These are phyloP conservation scores for Globisporangium megalacanthum DNA, from an alignment of 352 stramenopile species.

Conservation along the genomic window DNA sequence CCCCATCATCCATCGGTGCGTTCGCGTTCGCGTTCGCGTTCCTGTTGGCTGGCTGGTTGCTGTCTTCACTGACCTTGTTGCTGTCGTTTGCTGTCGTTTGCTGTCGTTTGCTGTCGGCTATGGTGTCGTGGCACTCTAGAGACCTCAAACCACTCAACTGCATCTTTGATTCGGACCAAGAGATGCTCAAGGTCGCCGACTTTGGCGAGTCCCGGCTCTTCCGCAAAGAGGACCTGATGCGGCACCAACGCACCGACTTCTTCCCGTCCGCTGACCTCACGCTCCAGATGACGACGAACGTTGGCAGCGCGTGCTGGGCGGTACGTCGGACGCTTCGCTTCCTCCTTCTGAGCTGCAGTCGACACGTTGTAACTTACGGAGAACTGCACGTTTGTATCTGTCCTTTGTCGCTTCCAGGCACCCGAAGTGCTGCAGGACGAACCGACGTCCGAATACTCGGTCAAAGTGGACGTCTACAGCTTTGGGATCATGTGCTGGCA, in stretches of 20 bases:
- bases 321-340: conserved; percentile 11
- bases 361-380: too few species aligned
- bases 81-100: neutral
- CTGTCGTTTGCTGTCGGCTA: neutral
- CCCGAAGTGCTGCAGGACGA: conserved; percentile 72
- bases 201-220: conserved; percentile 76
- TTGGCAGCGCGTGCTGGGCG: conserved; percentile 77
- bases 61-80: neutral
- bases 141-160: conserved; percentile 81
- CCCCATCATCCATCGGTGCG: conserved; percentile 68
- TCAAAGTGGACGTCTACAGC: conserved; percentile 85
- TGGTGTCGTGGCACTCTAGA: conserved; percentile 10
- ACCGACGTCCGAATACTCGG: conserved; percentile 58
- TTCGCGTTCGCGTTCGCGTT: neutral
- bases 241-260: conserved; percentile 35
- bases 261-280: conserved; percentile 59
- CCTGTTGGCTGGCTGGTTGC: neutral
- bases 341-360: neutral
- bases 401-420: conserved; percentile 15
- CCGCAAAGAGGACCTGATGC: conserved; percentile 51
- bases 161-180: conserved; percentile 70
- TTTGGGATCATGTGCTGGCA: conserved; percentile 86
- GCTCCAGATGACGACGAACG: conserved; percentile 79
- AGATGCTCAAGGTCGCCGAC: conserved; percentile 78
- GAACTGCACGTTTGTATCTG: neutral